Evolutionary conservation across 495 filamentous ascomycete genomes (phyloP), one percentile per base, ranked within the genome.

Genomic region (Neurospora africana): DNA sequence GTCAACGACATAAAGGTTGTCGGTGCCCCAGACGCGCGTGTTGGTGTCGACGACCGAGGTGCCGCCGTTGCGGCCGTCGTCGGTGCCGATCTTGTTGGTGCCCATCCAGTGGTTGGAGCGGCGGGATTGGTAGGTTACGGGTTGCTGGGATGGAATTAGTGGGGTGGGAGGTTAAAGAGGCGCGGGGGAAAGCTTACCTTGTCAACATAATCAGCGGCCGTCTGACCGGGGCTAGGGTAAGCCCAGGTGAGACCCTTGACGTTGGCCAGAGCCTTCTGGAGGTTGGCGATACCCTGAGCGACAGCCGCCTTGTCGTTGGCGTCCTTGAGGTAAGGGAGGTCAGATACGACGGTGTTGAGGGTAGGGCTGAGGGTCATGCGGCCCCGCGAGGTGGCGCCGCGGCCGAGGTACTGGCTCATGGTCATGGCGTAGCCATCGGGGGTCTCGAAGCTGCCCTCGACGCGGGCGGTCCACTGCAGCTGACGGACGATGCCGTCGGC

Each of bases 21-120:
- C 87, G 10, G 86, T 91, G 70, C 91, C 91, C 70, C 90, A 93
- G 68, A 92, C 90, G 79, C 88, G 86, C 70, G 89, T 86, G 83
- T 91, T 86, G 44, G 83, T 80, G 74, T 93, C 90, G n/a, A 93
- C 90, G 36, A 93, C 91, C n/a, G 84, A 76, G n/a, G 87, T 86
- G 68, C 90, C 90, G 72, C 83, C 81, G 33, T 78, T 82, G 33
- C 89, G 86, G 30, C 91, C 91, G 75, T 91, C 89, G 77, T 92
- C 89, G 35, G 80, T 79, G 58, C 91, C 91, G 72, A 93, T 82
- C 84, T 91, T 92, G 74, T 74, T 75, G 6, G 83, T 85, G n/a
- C 83, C 74, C 73, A 91, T 85, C 89, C 91, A 93, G 84, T 93
- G 91, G 80, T 91, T 92, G 72, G 90, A 82, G 38, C 88, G 82